These are phyloP conservation scores for Leptographium procerum DNA, from an alignment of 2,329 filamentous ascomycete genomes.

Conservation along the genomic window DNA sequence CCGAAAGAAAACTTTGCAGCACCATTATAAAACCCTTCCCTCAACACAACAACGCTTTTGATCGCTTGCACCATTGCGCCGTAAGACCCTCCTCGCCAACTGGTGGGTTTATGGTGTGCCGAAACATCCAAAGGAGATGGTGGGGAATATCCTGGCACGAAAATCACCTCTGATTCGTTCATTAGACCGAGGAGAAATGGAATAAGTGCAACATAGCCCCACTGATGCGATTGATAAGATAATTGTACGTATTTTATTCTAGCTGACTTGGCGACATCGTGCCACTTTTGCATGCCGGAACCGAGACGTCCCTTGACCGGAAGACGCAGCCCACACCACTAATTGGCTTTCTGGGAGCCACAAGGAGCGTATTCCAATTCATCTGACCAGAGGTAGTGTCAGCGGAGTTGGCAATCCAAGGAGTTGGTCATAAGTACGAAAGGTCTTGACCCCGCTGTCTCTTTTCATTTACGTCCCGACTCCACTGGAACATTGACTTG, in stretches of 20 bases:
- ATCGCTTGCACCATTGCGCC: neutral
- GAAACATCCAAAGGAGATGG: neutral
- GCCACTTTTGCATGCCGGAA: conserved; percentile 8
- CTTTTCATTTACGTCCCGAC: neutral
- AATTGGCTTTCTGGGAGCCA: conserved; percentile 6
- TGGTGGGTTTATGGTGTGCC: neutral
- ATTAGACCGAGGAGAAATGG: conserved; percentile 4
- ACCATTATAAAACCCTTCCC: too few relatives aligned
- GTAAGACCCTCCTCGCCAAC: neutral
- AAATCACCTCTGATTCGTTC: conserved; percentile 5
- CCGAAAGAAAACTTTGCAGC: neutral
- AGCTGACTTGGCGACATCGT: conserved; percentile 7
- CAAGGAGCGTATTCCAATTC: conserved; percentile 1
- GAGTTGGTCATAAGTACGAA: neutral
- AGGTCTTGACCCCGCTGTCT: neutral
- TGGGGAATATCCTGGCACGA: neutral
- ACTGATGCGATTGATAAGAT: conserved; percentile 20
- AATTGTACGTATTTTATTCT: conserved; percentile 8
- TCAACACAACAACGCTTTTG: neutral
- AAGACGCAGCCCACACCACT: neutral
- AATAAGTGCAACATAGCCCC: neutral
- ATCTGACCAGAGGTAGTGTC: conserved; percentile 11
- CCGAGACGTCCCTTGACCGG: neutral
- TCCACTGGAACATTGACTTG: neutral
- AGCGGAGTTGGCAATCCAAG: conserved; percentile 8